Conservation (phyloP, 1,139 yeast species). For the Candida sp. region DNA sequence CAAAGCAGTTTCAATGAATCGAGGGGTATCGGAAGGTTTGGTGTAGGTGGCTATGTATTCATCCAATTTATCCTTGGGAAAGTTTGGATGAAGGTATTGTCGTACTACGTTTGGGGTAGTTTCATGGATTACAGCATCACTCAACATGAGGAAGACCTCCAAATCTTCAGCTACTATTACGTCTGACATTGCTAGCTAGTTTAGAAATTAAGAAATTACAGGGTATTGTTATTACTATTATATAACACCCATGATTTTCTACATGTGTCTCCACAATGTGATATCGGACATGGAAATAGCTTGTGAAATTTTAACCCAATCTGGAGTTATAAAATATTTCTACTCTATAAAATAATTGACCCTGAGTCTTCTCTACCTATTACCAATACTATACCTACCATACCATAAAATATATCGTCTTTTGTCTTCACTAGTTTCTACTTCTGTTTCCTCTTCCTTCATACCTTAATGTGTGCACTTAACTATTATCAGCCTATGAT, state of each 20-base stretch:
- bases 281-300: background rate
- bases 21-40: slow-evolving; percentile 30
- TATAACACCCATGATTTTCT: background rate
- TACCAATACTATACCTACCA: no score
- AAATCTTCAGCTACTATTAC: slow-evolving; percentile 22
- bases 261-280: background rate
- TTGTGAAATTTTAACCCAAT: background rate
- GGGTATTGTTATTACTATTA: no score
- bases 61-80: slow-evolving; percentile 27
- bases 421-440: no score
- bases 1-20: slow-evolving; percentile 18
- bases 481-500: no score
- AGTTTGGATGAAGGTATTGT: slow-evolving; percentile 22
- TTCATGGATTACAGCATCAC: slow-evolving; percentile 38
- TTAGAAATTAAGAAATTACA: no score
- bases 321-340: no score
- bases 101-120: slow-evolving; percentile 25
- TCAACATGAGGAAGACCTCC: slow-evolving; percentile 21
- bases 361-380: no score
- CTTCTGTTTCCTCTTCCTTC: no score
- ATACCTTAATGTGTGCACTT: no score
- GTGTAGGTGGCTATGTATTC: slow-evolving; percentile 27
- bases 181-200: slow-evolving; percentile 9
- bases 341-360: no score
- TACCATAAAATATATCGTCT: no score